Evolutionary conservation across 495 filamentous ascomycete species (phyloP).

Genomic region (Aspergillus carlsbadensis): DNA sequence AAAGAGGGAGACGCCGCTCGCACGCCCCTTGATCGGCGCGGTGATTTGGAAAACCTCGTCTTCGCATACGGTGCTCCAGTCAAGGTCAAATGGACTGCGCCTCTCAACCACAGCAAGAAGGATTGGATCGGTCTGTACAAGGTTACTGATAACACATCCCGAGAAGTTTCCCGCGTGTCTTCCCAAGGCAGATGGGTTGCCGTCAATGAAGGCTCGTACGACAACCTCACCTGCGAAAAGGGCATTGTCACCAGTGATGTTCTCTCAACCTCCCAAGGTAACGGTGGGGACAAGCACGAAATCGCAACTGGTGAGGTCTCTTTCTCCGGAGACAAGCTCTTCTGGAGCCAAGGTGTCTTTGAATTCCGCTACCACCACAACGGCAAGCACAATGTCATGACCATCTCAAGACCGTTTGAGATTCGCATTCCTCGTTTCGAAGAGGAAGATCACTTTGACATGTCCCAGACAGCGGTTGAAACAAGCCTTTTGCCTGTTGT

Average conservation of each 20-base stretch:
- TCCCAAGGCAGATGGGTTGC: conserved; percentile 91
- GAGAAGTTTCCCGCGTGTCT: conserved; percentile 77
- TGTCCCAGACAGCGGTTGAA: conserved; percentile 63
- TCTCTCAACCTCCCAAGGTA: conserved; percentile 39
- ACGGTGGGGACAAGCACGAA: conserved; percentile 45
- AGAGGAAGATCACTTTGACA: conserved; percentile 50
- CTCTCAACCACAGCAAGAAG: conserved; percentile 83
- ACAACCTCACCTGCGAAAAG: conserved; percentile 70
- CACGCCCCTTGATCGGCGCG: conserved; percentile 48
- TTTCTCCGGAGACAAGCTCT: conserved; percentile 91
- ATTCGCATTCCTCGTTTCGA: conserved; percentile 78
- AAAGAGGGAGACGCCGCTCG: conserved; percentile 52
- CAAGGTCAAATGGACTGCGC: conserved; percentile 88
- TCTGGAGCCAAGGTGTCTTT: conserved; percentile 94
- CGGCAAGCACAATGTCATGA: conserved; percentile 93
- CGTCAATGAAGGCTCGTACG: conserved; percentile 71
- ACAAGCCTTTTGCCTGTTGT: conserved; percentile 76
- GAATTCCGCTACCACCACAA: conserved; percentile 98
- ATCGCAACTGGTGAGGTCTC: conserved; percentile 70
- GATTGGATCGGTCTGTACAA: conserved; percentile 97
- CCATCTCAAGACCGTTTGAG: conserved; percentile 90
- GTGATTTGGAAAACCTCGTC: conserved; percentile 67
- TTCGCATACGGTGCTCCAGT: conserved; percentile 92
- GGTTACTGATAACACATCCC: conserved; percentile 85
- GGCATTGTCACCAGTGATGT: conserved; percentile 74